Conservation (phyloP, 192 early-diverging fungal species). For the Coemansia aciculifera region DNA sequence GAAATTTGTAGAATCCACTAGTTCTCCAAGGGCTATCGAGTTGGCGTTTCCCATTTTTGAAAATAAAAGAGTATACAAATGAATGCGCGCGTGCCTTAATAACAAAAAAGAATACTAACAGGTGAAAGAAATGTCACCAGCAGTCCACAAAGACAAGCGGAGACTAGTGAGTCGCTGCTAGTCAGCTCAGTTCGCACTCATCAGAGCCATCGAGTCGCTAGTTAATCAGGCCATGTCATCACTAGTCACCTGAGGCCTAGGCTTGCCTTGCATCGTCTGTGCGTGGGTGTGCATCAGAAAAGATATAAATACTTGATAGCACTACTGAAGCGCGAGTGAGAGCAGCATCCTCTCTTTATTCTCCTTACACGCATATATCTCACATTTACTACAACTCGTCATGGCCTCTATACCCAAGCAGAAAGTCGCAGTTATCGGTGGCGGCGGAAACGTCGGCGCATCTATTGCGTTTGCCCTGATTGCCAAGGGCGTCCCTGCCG, state of each 20-base stretch:
- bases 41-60: constrained; percentile 50
- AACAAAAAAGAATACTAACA: not conserved
- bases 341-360: not conserved
- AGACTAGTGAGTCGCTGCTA: not conserved
- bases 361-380: not conserved
- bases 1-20: constrained; percentile 58
- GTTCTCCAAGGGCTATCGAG: constrained; percentile 41
- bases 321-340: no score
- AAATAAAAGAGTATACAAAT: not conserved
- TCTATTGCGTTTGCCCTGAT: constrained; percentile 71
- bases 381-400: not conserved
- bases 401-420: constrained; percentile 35
- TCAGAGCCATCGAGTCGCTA: not conserved
- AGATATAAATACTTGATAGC: not conserved
- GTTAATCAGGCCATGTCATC: not conserved
- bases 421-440: constrained; percentile 66
- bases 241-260: not conserved
- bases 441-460: constrained; percentile 77
- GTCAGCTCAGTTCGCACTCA: not conserved
- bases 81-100: not conserved
- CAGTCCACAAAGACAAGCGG: not conserved
- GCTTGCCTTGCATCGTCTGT: not conserved
- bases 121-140: not conserved
- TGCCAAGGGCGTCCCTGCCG: constrained; percentile 66
- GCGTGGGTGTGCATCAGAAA: not conserved